These are phyloP conservation scores for Saccharomycopsis lassenensis DNA, from an alignment of 805 yeast genomes.

Conservation along the genomic window DNA sequence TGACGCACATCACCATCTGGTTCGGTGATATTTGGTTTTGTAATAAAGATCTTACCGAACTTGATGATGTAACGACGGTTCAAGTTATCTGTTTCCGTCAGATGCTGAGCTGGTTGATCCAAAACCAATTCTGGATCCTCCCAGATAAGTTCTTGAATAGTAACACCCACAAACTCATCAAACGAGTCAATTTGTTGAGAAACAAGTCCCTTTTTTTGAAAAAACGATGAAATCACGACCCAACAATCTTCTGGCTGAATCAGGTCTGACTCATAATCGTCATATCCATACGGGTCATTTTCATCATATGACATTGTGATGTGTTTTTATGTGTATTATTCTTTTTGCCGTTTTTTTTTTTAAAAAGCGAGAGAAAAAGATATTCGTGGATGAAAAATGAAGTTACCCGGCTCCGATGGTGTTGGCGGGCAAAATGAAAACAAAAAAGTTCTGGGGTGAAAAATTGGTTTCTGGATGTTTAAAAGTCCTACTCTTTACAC, in stretches of 20 bases:
- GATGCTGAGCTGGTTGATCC: slow-evolving; percentile 98
- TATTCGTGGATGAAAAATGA: background rate
- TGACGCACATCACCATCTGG: slow-evolving; percentile 99
- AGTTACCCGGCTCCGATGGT: too few species aligned
- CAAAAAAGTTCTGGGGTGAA: too few species aligned
- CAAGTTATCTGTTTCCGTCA: slow-evolving; percentile 79
- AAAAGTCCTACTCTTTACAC: too few species aligned
- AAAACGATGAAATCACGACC: slow-evolving; percentile 94
- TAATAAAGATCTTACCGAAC: slow-evolving; percentile 94
- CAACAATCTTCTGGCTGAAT: slow-evolving; percentile 98
- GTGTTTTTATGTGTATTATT: too few species aligned
- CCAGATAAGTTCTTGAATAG: slow-evolving; percentile 92
- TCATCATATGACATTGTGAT: too few species aligned
- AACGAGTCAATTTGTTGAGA: slow-evolving; percentile 97
- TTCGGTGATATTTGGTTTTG: slow-evolving; percentile 97
- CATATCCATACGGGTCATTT: slow-evolving; percentile 64
- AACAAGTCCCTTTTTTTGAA: slow-evolving; percentile 92
- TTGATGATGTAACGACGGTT: slow-evolving; percentile 90
- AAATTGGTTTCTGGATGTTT: too few species aligned
- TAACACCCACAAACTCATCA: slow-evolving; percentile 93
- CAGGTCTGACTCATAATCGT: slow-evolving; percentile 44
- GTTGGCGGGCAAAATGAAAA: too few species aligned
- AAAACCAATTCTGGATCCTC: slow-evolving; percentile 90
- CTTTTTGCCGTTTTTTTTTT: too few species aligned
- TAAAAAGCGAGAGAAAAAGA: background rate